Evolutionary conservation across 331 rosid species (phyloP), one percentile per base, ranked within the genome.

Genomic region (Quercus tomentella): DNA sequence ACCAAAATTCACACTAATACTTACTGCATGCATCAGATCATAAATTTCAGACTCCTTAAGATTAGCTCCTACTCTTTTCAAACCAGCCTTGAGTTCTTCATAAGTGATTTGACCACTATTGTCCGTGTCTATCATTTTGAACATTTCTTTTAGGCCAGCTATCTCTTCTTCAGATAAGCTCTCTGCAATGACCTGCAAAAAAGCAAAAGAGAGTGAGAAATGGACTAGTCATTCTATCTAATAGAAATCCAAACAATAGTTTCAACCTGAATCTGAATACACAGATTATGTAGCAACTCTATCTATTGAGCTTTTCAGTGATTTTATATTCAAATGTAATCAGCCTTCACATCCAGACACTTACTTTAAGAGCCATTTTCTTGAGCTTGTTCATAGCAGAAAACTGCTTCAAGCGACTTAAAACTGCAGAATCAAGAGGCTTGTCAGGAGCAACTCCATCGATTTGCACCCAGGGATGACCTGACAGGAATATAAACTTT

Each of bases 381-480:
- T 96, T 96, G 82, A 96, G 96, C 88, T 86, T 93, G 88, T 96
- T 96, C 98, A 96, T 93, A 5, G 99, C 98, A 72, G 99, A 96
- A 86, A 93, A 96, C 72, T 96, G 97, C 89, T 96, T 96, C 90
- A 96, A 86, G 69, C 99, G 99, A 82, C 91, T 89, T 65, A 93
- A 80, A 80, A 96, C 97, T 0, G 98, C 99, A 28, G 97, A 96
- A 84, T 93, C 99, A 79, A 93, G 98, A 72, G 98, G 94, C 86
- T 81, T 90, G 76, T 93, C 98, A 16, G 94, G 99, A 86, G 97
- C 99, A 72, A 90, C 94, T 79, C 99, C 99, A 66, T 92, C 98
- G 73, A 96, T 93, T 89, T 96, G 98, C 80, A 96, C 91, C 99
- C 99, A 96, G 62, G 99, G 97, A 82, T 96, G 97, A 78, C 98